Evolutionary conservation across 768 basidiomycete genomes (phyloP), one percentile per base, ranked within the genome.

Genomic region (Tylopilus plumbeoviolaceoides): DNA sequence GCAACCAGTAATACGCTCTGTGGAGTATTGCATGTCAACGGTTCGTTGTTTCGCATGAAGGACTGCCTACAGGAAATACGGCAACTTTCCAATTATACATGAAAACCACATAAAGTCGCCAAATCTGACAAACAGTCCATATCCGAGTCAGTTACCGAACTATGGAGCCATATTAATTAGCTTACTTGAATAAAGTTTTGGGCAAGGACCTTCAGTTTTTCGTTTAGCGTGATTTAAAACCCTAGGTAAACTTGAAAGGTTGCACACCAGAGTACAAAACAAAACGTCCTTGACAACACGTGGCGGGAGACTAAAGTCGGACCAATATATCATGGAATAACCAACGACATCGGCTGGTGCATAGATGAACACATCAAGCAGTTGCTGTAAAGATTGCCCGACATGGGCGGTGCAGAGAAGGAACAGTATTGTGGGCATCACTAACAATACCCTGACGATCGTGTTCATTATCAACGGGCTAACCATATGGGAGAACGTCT

Each of bases 301-400:
- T 4, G 17, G 31, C 2, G 9, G 14, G 15, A 8, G 10, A 12
- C 17, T 17, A 12, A 6, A 41, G 14, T 42, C 31, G 14, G 46
- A 14, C 48, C 47, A 55, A 28, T 49, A 56, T 25, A 7, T 17
- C 8, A 27, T 31, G 5, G 53, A 49, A 20, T 54, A 54, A 7
- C 41, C 2, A 0, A 39, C 31, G 11, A 41, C 39, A 17, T 49
- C 21, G 5, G 33, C 36, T 17, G 53, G 33, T 7, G 21, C 51
- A 18, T 54, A 48, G 18, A 46, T 28, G 35, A 56, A 56, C 1
- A 45, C 40, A 7, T 56, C 44, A 3, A 56, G 54, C 8, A 46
- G 9, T 42, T 49, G 27, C 21, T 31, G 56, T 21, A 50, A 21
- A 25, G 53, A 49, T 7, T 17, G 31, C 33, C 7, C 44, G 15